A percentile compares a stretch with the other conserved stretches of the same genome.
phyloP scores from a whole-genome alignment of 352 stramenopile genomes.

The Globisporangium irregulare region DNA sequence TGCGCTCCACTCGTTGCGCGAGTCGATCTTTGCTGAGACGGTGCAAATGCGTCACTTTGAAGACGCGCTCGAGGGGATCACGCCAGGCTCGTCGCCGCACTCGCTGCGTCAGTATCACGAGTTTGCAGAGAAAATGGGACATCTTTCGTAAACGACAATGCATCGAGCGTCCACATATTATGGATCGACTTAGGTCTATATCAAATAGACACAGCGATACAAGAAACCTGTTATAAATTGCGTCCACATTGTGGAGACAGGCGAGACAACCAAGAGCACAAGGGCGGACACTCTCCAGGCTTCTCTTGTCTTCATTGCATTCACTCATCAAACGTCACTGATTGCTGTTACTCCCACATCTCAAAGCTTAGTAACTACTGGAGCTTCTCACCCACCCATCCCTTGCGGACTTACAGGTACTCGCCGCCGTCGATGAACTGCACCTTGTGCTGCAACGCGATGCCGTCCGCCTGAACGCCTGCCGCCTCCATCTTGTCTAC shows the following conservation, averaged over 20 bases:
- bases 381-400: not conserved
- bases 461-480: constrained; percentile 57
- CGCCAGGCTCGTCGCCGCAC: constrained; percentile 51
- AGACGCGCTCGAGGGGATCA: constrained; percentile 40
- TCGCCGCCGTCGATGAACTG: constrained; percentile 72
- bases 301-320: not conserved
- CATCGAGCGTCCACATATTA: not conserved
- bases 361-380: not conserved
- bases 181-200: not conserved
- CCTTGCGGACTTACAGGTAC: constrained; percentile 28
- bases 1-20: constrained; percentile 64
- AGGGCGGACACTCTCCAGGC: not conserved
- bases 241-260: not conserved
- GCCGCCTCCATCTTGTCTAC: constrained; percentile 82
- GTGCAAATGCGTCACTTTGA: constrained; percentile 68
- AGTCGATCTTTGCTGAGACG: constrained; percentile 49
- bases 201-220: not conserved
- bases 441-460: constrained; percentile 72
- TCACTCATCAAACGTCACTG: not conserved
- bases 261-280: not conserved
- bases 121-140: constrained; percentile 63
- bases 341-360: not conserved
- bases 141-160: constrained; percentile 26
- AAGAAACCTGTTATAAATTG: not conserved
- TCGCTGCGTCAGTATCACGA: constrained; percentile 55